phyloP scores from a whole-genome alignment of 805 yeast species.

The Candida sphagnicola region DNA sequence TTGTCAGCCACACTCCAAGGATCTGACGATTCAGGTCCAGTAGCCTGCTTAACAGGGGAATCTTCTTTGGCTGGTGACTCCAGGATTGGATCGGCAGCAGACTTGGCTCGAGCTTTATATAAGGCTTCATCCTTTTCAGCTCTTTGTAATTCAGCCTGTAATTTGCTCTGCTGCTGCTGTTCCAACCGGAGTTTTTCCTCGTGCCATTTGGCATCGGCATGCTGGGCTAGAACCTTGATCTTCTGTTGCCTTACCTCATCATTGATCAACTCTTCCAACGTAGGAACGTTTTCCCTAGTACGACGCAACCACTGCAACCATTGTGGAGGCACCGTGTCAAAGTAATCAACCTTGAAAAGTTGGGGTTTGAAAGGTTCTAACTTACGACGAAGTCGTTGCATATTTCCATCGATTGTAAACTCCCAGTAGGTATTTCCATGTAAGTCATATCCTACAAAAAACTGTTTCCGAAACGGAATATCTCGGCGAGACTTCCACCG shows the following conservation, averaged over 20 bases:
- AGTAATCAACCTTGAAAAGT: slow-evolving; percentile 54
- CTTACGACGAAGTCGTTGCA: slow-evolving; percentile 56
- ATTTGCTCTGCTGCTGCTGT: slow-evolving; percentile 25
- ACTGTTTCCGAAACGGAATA: slow-evolving; percentile 66
- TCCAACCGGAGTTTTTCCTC: slow-evolving; percentile 32
- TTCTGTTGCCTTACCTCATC: slow-evolving; percentile 56
- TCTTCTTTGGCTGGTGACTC: background rate
- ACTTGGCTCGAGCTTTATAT: background rate
- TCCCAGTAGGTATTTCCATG: slow-evolving; percentile 88
- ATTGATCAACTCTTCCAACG: slow-evolving; percentile 53
- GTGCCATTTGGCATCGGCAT: slow-evolving; percentile 42
- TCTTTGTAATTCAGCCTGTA: slow-evolving; percentile 28
- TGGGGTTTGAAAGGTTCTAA: slow-evolving; percentile 51
- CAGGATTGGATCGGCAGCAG: too few species aligned
- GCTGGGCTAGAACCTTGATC: slow-evolving; percentile 47
- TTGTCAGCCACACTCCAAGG: slow-evolving; percentile 37
- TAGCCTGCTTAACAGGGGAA: too few species aligned
- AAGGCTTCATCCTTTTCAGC: slow-evolving; percentile 14
- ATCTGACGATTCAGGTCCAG: slow-evolving; percentile 11
- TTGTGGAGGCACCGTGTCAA: slow-evolving; percentile 57
- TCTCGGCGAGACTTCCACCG: slow-evolving; percentile 58
- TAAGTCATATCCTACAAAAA: slow-evolving; percentile 75
- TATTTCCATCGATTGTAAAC: slow-evolving; percentile 51
- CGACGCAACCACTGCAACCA: slow-evolving; percentile 82
- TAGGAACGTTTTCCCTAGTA: slow-evolving; percentile 58